A percentile compares a stretch with the other conserved stretches of the same genome.
Conservation (phyloP, 2,329 filamentous ascomycete species). For the Chaetomium strumarium region DNA sequence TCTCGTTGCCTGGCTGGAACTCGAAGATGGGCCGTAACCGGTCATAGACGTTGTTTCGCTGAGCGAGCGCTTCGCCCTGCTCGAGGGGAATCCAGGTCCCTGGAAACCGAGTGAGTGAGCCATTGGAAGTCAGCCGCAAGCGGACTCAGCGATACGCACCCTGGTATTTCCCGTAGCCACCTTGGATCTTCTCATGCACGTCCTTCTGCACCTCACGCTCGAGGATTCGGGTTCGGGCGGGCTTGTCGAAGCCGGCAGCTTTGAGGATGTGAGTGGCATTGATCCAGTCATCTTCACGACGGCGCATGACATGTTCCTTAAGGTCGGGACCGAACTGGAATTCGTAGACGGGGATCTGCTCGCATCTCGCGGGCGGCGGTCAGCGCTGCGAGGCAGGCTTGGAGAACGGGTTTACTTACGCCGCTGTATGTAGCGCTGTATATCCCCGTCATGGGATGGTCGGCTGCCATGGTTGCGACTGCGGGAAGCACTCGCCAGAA, state of each 20-base stretch:
- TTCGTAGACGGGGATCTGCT: constrained; percentile 88
- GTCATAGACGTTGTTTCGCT: constrained; percentile 79
- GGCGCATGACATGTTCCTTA: constrained; percentile 89
- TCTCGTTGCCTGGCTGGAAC: constrained; percentile 75
- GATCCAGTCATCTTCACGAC: constrained; percentile 91
- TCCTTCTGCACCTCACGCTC: constrained; percentile 97
- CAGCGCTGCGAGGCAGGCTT: constrained; percentile 2
- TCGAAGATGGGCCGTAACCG: constrained; percentile 85
- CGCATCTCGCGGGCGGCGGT: constrained; percentile 10
- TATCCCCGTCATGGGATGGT: constrained; percentile 41
- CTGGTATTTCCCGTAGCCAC: constrained; percentile 98
- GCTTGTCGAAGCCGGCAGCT: constrained; percentile 95
- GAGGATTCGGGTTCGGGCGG: constrained; percentile 86
- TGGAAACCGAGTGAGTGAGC: constrained; percentile 30
- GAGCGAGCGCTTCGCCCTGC: constrained; percentile 73
- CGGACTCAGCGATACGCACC: constrained; percentile 42
- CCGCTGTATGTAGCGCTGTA: constrained; percentile 66
- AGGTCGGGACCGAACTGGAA: constrained; percentile 75
- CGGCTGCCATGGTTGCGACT: constrained; percentile 41
- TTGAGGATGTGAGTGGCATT: constrained; percentile 99
- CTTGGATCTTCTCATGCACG: constrained; percentile 94
- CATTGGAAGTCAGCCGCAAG: not conserved
- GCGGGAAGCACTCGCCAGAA: not conserved
- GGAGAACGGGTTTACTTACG: constrained; percentile 40
- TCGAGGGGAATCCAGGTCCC: constrained; percentile 94